Evolutionary conservation across 2,329 filamentous ascomycete species (phyloP), one percentile per base, ranked within the genome.

Genomic region (Epicoccum sorghinum): DNA sequence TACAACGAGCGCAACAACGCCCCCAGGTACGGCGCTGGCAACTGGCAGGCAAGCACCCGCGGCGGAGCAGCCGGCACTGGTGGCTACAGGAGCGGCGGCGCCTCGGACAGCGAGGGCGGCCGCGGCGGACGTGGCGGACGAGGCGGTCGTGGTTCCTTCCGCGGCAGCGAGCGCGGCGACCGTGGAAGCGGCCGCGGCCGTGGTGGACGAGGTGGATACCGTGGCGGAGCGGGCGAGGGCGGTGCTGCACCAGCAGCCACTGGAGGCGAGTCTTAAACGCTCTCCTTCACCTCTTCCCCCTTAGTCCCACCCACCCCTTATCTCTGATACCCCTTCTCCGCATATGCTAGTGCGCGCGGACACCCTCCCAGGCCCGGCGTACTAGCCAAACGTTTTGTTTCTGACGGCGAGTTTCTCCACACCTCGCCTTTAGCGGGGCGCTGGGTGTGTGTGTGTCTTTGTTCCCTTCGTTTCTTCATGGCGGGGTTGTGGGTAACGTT

Each of bases 1-100:
- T 96, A 92, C 78, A 86, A 90, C 69, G 87, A 89, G 85, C 65
- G 65, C 12, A 65, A 81, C 71, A 71, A 80, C 74, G 50, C 60
- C 12, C 64, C 70, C 57, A 74, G 75, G 49, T 77, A 75, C 45
- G 82, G 82, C 55, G 82, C 82, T 25, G 83, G 83, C 25, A 81
- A 77, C 41, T 87, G 83, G 84, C 79, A 82, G 62, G 87, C 87
- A 41, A 89, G 83, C 73, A 80, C 81, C 61, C 83, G 89, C 42
- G 85, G 88, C 47, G 85, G 86, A 43, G 47, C 52, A 12, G 78
- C 79, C 25, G 80, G 81, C 60, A 73, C 79, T n/a, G 89, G 89
- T 64, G 91, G 91, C 55, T 96, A 96, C 79, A 88, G 91, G 65
- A 96, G 91, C 69, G 90, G 71, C 47, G 90, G 87, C 47, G 91